A percentile compares a stretch with the other conserved stretches of the same genome.
These are phyloP conservation scores for Ambispora gerdemannii DNA, from an alignment of 192 early-diverging fungal species.

Conservation along the genomic window DNA sequence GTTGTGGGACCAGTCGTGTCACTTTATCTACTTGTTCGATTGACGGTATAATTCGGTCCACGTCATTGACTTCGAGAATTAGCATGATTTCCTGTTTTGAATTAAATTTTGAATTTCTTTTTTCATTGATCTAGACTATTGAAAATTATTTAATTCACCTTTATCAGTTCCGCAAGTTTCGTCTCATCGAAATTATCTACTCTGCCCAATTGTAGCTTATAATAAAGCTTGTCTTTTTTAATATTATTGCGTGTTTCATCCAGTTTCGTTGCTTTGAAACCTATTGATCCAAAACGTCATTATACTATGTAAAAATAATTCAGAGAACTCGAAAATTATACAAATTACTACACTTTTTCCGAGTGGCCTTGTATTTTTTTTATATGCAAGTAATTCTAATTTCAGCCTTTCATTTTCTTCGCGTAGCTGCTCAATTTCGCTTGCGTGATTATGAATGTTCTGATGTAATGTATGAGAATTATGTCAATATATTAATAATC, in stretches of 20 bases:
- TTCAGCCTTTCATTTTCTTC: constrained; percentile 15
- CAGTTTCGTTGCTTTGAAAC: background rate
- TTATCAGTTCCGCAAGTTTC: background rate
- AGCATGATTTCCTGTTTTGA: constrained; percentile 14
- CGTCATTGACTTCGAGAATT: background rate
- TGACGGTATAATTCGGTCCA: constrained; percentile 3
- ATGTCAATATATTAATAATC: no score
- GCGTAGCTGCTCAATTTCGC: no score
- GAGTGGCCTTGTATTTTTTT: constrained; percentile 13
- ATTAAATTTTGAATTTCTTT: background rate
- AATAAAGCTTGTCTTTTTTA: background rate
- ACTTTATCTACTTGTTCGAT: constrained; percentile 10
- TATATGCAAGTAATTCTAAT: constrained; percentile 19
- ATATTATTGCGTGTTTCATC: background rate
- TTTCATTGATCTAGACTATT: no score
- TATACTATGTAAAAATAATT: no score
- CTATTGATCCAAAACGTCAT: background rate
- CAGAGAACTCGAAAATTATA: no score
- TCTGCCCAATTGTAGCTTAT: background rate
- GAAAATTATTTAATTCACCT: background rate
- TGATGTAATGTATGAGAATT: no score
- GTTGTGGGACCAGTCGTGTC: background rate
- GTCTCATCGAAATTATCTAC: background rate
- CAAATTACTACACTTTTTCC: no score
- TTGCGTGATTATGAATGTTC: no score